Conservation (phyloP, 495 filamentous ascomycete species). For the Filosporella fistucella region DNA sequence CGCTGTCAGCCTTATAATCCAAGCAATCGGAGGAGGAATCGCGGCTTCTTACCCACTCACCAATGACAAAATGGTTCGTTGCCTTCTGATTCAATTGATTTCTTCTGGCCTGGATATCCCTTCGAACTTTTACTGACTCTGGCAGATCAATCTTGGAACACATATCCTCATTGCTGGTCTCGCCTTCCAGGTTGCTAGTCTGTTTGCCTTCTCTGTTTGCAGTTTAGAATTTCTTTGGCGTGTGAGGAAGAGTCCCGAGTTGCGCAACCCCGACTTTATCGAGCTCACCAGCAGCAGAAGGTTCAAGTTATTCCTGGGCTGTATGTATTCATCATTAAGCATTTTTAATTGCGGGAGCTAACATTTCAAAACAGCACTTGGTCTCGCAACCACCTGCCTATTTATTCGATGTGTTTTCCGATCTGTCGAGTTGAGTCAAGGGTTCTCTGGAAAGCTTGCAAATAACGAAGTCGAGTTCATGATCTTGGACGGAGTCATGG, state of each 20-base stretch:
- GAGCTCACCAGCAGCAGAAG: slow-evolving; percentile 1
- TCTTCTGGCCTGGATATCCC: not conserved
- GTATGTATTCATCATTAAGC: not conserved
- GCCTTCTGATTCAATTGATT: not conserved
- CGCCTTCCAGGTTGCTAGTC: slow-evolving; percentile 47
- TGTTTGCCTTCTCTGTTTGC: slow-evolving; percentile 42
- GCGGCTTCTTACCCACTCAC: slow-evolving; percentile 34
- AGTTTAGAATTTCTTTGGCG: slow-evolving; percentile 33
- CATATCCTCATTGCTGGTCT: slow-evolving; percentile 65
- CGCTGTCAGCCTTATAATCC: slow-evolving; percentile 53
- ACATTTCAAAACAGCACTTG: slow-evolving; percentile 31
- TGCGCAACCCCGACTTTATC: slow-evolving; percentile 20
- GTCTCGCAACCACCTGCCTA: slow-evolving; percentile 24
- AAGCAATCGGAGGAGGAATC: slow-evolving; percentile 58
- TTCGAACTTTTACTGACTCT: slow-evolving; percentile 19
- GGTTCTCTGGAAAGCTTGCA: slow-evolving; percentile 30
- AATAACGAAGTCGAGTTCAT: slow-evolving; percentile 50
- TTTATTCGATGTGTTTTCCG: slow-evolving; percentile 31
- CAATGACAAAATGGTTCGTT: slow-evolving; percentile 5
- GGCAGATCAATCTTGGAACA: slow-evolving; percentile 34
- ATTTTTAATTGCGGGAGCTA: not conserved
- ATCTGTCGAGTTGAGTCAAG: slow-evolving; percentile 28
- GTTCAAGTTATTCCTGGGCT: slow-evolving; percentile 10
- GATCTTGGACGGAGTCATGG: slow-evolving; percentile 55
- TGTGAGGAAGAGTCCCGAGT: not conserved